Conservation (phyloP, 2,329 filamentous ascomycete species). For the Paraphoma chrysanthemicola region DNA sequence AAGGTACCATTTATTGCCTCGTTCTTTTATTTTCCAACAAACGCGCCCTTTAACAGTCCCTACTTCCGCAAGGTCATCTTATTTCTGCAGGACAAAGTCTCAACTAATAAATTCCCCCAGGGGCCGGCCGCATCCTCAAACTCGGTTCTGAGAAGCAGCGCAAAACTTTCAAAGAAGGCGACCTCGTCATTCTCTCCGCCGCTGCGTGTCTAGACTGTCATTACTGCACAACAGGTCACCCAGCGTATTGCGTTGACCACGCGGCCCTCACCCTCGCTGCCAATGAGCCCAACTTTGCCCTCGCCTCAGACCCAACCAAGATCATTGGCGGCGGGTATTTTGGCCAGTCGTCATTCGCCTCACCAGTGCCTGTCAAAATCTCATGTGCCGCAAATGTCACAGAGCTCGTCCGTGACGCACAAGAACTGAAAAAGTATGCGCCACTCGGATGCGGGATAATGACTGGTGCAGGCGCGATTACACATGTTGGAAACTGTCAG, state of each 20-base stretch:
- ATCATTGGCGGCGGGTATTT: constrained; percentile 54
- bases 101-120: constrained; percentile 6
- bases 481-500: constrained; percentile 45
- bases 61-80: no score
- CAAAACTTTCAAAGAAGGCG: constrained; percentile 50
- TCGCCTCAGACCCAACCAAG: constrained; percentile 19
- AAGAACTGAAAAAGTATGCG: constrained; percentile 52
- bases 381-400: constrained; percentile 55
- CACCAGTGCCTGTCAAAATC: constrained; percentile 48
- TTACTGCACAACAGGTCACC: constrained; percentile 54
- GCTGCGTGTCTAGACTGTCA: constrained; percentile 55
- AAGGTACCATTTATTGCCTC: constrained; percentile 39
- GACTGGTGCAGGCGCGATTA: constrained; percentile 54
- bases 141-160: constrained; percentile 49
- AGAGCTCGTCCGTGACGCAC: constrained; percentile 42
- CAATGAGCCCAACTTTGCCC: constrained; percentile 55
- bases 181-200: constrained; percentile 59
- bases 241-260: constrained; percentile 58
- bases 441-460: constrained; percentile 57
- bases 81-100: neutral
- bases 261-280: constrained; percentile 12
- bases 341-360: constrained; percentile 56
- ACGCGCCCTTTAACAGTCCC: neutral
- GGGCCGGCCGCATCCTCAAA: constrained; percentile 58
- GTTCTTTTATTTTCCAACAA: neutral